phyloP scores from a whole-genome alignment of 2,329 filamentous ascomycete genomes.

The Microdochium bolleyi region DNA sequence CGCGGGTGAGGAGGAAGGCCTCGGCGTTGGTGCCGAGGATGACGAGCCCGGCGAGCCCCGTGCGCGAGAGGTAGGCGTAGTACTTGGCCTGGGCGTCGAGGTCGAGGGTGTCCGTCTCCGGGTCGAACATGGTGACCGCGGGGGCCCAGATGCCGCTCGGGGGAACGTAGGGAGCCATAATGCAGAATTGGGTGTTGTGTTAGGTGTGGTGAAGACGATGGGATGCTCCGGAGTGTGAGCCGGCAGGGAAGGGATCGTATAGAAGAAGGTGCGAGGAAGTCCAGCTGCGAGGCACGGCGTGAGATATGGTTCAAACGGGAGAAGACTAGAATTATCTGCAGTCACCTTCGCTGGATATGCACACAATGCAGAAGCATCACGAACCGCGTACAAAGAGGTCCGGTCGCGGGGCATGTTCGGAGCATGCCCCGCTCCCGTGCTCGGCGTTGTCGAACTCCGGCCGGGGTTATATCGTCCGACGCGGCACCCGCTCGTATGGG shows the following conservation, averaged over 20 bases:
- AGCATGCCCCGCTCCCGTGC: neutral
- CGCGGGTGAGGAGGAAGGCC: conserved; percentile 42
- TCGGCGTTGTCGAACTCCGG: neutral
- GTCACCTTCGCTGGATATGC: no score
- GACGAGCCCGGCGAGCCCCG: conserved; percentile 21
- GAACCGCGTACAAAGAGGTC: neutral
- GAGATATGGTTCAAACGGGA: no score
- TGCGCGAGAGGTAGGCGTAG: conserved; percentile 37
- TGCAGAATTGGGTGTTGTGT: neutral
- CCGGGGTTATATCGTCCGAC: neutral
- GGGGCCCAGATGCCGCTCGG: conserved; percentile 36
- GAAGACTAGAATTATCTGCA: no score
- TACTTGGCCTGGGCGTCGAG: conserved; percentile 36
- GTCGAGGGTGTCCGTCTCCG: conserved; percentile 34
- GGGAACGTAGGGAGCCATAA: conserved; percentile 16
- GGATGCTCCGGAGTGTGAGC: no score
- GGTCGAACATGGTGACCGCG: conserved; percentile 45
- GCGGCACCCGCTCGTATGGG: neutral
- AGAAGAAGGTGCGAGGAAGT: no score
- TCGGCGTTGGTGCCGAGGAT: conserved; percentile 25
- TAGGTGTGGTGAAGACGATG: neutral
- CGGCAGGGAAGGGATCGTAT: no score
- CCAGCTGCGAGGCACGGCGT: no score
- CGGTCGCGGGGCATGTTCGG: neutral
- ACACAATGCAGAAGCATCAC: neutral